Percentiles rank a stretch among this genome's conserved stretches.
phyloP scores from a whole-genome alignment of 495 filamentous ascomycete species.

The Viridothelium virens region DNA sequence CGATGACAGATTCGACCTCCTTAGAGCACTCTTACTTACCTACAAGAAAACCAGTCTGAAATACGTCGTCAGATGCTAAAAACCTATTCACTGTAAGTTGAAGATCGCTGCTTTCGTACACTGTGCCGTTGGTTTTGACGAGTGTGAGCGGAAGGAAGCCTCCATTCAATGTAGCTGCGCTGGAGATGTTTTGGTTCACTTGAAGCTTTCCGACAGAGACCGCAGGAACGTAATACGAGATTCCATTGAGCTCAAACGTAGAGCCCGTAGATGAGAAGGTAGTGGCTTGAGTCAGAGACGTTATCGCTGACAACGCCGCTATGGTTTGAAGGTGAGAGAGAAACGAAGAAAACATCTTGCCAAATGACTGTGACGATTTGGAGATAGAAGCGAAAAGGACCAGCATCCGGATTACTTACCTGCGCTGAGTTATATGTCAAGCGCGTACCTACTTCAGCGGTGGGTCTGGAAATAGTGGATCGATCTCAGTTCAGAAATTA shows the following conservation, averaged over 20 bases:
- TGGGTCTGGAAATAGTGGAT: neutral
- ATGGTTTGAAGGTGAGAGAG: neutral
- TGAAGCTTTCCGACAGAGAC: conserved; percentile 20
- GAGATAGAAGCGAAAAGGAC: neutral
- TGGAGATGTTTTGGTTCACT: conserved; percentile 12
- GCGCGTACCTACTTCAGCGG: neutral
- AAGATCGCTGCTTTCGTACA: conserved; percentile 14
- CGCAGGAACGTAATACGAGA: conserved; percentile 29
- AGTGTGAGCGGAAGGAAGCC: conserved; percentile 30
- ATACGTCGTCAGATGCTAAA: conserved; percentile 28
- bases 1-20: neutral
- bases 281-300: conserved; percentile 20
- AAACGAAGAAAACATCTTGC: neutral
- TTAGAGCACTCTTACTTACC: conserved; percentile 11
- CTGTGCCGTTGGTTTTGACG: conserved; percentile 16
- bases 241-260: conserved; percentile 27
- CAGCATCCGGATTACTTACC: neutral
- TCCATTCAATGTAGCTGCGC: conserved; percentile 9
- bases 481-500: neutral
- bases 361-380: neutral
- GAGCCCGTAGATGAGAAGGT: conserved; percentile 26
- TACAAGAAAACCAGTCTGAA: conserved; percentile 29
- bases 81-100: conserved; percentile 14
- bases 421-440: neutral
- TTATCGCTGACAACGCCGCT: neutral